Base-by-base conservation (phyloP, 805 yeast species). In the Cyberlindnera galapagoensis region DNA sequence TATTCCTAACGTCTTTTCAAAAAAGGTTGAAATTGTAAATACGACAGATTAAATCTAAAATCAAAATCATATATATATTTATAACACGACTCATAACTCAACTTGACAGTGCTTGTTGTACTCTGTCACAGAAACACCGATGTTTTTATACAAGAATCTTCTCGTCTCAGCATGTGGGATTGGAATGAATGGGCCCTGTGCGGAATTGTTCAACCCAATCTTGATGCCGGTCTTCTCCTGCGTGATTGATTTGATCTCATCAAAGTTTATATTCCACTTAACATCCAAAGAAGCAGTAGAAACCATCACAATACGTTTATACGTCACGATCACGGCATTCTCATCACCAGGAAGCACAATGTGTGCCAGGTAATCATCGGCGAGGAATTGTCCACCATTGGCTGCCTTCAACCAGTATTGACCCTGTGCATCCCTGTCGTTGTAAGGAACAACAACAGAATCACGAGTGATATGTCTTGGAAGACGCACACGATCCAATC, bases 341-440 rank as follows among this genome's bases (percentile, higher is more conserved):
- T 85, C 94, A 30, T 77, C 81, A 7, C 94, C 94, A 1, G 94
- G 79, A 28, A 88, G 63, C 13, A 84, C 71, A 39, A 83, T 73
- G 56, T 92, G 97, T 0, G 96, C 94, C 34, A 92, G 62, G 49
- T 92, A 92, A 14, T 63, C 62, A 47, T 92, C 97, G 30, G 67
- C 63, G 44, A 74, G 69, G 49, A 64, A 85, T 21, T 71, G 61
- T 1, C 97, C 97, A 26, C 94, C 94, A 47, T 81, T 81, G 15
- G 84, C 74, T 7, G 76, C 66, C 58, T 85, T 88, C 39, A 92
- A 65, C 92, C 97, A 85, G 49, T 69, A 82, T 54, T 90, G 97
- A 6, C 99, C 99, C 46, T 87, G 92, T 0, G 97, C 81, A 42
- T 86, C 96, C 35, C 94, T 67, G 39, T 75, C 74, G 16, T 80